Percentiles rank a stretch among this genome's conserved stretches.
Conservation (phyloP, 139 green algal genomes). For the Picochlorum sp. region DNA sequence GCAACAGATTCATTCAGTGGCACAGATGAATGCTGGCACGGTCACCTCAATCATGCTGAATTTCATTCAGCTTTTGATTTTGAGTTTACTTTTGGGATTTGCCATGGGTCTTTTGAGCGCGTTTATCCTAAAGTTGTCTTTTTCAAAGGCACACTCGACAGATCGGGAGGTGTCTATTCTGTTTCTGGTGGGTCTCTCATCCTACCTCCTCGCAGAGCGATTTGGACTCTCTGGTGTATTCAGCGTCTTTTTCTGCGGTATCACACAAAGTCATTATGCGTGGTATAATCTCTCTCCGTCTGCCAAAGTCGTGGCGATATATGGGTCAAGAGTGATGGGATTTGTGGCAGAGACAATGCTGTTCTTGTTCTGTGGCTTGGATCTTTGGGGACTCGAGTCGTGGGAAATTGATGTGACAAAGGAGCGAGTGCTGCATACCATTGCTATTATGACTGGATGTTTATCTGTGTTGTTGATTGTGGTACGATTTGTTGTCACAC, state of each 20-base stretch:
- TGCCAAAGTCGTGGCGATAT: conserved; percentile 32
- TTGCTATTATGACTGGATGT: not conserved
- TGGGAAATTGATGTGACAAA: conserved; percentile 18
- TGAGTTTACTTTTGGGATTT: conserved; percentile 25
- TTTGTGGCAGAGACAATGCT: conserved; percentile 59
- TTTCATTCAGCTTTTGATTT: conserved; percentile 20
- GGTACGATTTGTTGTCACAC: conserved; percentile 2
- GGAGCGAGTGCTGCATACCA: not conserved
- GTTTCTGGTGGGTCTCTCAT: conserved; percentile 44
- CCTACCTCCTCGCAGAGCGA: conserved; percentile 67
- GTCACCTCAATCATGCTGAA: conserved; percentile 10
- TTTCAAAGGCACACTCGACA: conserved; percentile 20
- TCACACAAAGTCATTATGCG: conserved; percentile 70
- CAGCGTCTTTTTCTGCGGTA: conserved; percentile 70
- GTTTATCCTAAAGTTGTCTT: conserved; percentile 30
- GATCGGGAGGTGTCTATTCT: conserved; percentile 53
- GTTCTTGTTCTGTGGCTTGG: conserved; percentile 50
- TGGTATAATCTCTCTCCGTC: conserved; percentile 48
- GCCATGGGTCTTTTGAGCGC: conserved; percentile 26
- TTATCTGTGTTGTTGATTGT: not conserved
- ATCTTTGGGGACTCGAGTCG: conserved; percentile 16
- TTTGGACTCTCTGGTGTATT: conserved; percentile 62
- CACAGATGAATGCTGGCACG: conserved; percentile 14
- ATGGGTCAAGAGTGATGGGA: conserved; percentile 43
- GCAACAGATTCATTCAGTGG: conserved; percentile 31